Base-by-base conservation (phyloP, 2,329 filamentous ascomycete genomes). In the Lachnellula cervina region DNA sequence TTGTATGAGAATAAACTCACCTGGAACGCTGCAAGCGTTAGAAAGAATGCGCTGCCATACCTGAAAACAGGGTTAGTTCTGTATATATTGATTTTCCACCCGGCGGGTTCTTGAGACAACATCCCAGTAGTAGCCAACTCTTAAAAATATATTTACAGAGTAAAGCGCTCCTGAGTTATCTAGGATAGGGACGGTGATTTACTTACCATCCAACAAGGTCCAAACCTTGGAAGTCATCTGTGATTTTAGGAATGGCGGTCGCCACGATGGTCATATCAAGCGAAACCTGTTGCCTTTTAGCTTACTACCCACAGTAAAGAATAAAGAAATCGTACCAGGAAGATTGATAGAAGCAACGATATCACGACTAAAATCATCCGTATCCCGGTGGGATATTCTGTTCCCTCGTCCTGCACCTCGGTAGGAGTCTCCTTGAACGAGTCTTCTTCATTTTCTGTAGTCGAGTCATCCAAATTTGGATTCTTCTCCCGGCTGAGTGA, bases 191-290 rank as follows among this genome's bases (percentile, higher is more conserved):
- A 28, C 6, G 25, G 7, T 7, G 8, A 2, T 5, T 28, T 28
- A 28, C 25, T 28, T 28, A 85, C 82, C 82, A 86, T 21, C 78
- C 77, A 13, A 77, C 59, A 70, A 68, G 16, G 71, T 76, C 69
- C 72, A 74, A 59, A 74, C 75, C 28, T 74, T 80, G 65, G 77
- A 81, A 66, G 72, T 78, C 50, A 32, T 68, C 75, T 1, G 80
- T 81, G 63, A 82, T 81, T 58, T 77, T 78, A 9, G 80, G 80
- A 42, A 82, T 80, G 9, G 79, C 80, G 0, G 79, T 81, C 4
- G 78, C 77, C n/a, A 82, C 75, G 54, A 82, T 82, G 14, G 78
- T 81, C 75, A 78, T 66, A 51, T 73, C 71, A 32, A 71, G 54
- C 23, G 66, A 59, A 23, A 68, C 63, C 65, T 66, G 35, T 8